Conservation (phyloP, 1,284 basidiomycete species). For the Tylopilus sp. region DNA sequence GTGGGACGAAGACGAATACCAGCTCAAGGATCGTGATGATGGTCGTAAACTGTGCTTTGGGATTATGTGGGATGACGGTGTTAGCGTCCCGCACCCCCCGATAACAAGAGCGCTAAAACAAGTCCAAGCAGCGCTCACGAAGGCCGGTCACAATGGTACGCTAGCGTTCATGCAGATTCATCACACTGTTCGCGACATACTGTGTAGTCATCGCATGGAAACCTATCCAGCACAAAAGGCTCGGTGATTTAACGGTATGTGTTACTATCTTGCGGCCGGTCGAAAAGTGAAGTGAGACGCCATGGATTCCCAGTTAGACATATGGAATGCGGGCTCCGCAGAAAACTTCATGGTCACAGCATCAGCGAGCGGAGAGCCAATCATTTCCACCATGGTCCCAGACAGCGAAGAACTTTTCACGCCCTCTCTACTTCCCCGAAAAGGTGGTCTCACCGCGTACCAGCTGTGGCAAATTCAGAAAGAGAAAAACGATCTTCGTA, state of each 20-base stretch:
- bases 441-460: conserved; percentile 38
- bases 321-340: conserved; percentile 41
- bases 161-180: neutral
- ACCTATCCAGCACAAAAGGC: conserved; percentile 42
- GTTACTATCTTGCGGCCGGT: neutral
- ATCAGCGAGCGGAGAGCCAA: conserved; percentile 46
- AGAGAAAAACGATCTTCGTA: conserved; percentile 42
- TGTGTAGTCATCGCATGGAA: conserved; percentile 38
- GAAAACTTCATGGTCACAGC: conserved; percentile 44
- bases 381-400: conserved; percentile 46
- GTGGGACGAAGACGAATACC: conserved; percentile 62
- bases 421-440: conserved; percentile 20
- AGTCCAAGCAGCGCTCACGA: conserved; percentile 54
- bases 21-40: conserved; percentile 54
- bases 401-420: conserved; percentile 20
- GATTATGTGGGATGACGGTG: conserved; percentile 61
- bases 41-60: conserved; percentile 59
- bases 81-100: conserved; percentile 68
- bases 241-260: conserved; percentile 37
- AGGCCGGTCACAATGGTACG: conserved; percentile 64
- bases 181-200: neutral
- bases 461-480: conserved; percentile 57
- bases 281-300: neutral
- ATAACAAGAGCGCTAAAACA: conserved; percentile 59
- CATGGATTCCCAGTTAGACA: conserved; percentile 31